Evolutionary conservation across 176 grass and related monocot species (phyloP), one percentile per base, ranked within the genome.

Genomic region (Microstegium vimineum): DNA sequence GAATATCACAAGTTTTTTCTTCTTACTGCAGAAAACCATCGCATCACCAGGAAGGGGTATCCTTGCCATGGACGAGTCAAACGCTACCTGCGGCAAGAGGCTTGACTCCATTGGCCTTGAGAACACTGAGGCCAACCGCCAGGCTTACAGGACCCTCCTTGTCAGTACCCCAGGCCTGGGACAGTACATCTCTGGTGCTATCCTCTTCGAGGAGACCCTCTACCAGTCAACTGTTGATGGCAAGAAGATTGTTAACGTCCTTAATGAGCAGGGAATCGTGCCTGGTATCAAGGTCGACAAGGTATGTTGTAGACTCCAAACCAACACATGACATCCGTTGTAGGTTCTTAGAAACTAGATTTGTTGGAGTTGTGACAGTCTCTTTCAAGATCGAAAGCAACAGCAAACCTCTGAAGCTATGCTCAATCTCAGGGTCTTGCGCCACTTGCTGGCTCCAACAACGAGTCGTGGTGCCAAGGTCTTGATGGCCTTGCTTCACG

Each of bases 241-340:
- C 25, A 94, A 96, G 89, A 99, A 99, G 87, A 99, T 99, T 12
- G 91, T 94, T n/a, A 93, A 99, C 83, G 71, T 99, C 40, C 97
- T 99, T 45, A 18, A 75, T 27, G 81, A 91, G 78, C 97, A 99
- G 65, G 79, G 78, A 49, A 96, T 99, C 2, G 74, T 96, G 71
- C 97, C 97, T 0, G 97, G 97, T 54, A 99, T 99, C 87, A 99
- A 99, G 84, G 97, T 99, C 26, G 97, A 99, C 87, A 99, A 99
- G 93, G 97, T 96, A 90, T 57, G 71, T 12, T 49, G 13, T 70
- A 11, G 20, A 76, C 64, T 64, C 67, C 65, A 81, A 73, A 69
- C 6, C n/a, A 13, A 40, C 25, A 20, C 18, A 5, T 73, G 22
- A 15, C 28, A 51, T 83, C 36, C 27, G 0, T 10, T n/a, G n/a